Evolutionary conservation across 345 rosid genomes (phyloP).

Genomic region (Eucalyptus dawsonii): DNA sequence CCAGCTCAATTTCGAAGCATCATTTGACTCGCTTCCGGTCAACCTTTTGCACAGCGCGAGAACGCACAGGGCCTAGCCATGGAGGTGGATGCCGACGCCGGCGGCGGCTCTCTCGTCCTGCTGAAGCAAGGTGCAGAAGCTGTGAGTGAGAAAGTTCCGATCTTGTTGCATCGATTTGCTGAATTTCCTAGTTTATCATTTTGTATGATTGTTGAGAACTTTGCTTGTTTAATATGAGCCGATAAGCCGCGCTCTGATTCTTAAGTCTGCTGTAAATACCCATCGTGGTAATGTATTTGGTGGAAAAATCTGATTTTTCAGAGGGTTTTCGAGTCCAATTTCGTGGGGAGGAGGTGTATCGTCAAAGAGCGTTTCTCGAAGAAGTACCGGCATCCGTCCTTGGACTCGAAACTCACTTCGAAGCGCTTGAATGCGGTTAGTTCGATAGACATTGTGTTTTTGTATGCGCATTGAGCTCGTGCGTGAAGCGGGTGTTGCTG

Average conservation of each 20-base stretch:
- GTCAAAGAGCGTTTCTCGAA: constrained; percentile 91
- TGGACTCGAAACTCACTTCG: constrained; percentile 77
- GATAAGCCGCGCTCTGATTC: not conserved
- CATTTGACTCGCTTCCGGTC: not conserved
- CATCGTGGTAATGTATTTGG: not conserved
- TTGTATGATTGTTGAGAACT: not conserved
- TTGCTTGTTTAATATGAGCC: not conserved
- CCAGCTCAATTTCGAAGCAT: not conserved
- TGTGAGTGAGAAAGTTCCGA: constrained; percentile 13
- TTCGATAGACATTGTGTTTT: not conserved
- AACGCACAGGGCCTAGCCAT: not conserved
- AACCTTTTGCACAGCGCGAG: not conserved
- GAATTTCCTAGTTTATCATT: not conserved
- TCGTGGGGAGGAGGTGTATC: constrained; percentile 62
- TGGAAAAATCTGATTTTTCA: constrained; percentile 1
- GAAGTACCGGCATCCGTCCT: constrained; percentile 84
- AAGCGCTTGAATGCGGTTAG: constrained; percentile 87
- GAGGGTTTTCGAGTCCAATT: constrained; percentile 76
- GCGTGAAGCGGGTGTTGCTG: not conserved
- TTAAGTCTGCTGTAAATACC: not conserved
- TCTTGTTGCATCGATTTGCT: not conserved
- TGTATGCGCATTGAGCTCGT: not conserved
- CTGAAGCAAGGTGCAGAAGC: constrained; percentile 86
- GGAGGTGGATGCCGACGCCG: constrained; percentile 5
- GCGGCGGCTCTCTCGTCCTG: constrained; percentile 18